Conservation (phyloP, 2,329 filamentous ascomycete genomes). For the Colletotrichum agaves region DNA sequence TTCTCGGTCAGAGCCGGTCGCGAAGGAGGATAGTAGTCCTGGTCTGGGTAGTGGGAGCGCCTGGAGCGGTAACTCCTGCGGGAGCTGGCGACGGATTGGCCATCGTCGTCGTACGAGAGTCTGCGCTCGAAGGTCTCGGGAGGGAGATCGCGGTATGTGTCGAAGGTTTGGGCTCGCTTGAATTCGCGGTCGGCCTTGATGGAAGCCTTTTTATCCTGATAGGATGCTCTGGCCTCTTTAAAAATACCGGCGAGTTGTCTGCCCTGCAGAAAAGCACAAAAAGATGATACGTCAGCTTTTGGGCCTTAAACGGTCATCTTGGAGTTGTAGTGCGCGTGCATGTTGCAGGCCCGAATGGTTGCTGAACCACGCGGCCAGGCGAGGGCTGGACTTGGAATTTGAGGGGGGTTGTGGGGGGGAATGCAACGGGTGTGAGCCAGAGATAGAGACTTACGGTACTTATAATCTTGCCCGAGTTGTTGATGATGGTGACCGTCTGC, state of each 20-base stretch:
- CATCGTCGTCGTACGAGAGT: conserved; percentile 50
- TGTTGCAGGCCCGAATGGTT: conserved; percentile 18
- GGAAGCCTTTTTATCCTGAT: conserved; percentile 87
- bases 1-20: conserved; percentile 59
- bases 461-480: conserved; percentile 90
- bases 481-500: conserved; percentile 89
- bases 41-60: conserved; percentile 46
- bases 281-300: conserved; percentile 34
- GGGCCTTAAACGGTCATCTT: background rate
- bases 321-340: conserved; percentile 21
- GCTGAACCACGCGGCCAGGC: conserved; percentile 6
- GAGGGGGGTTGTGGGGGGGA: conserved; percentile 30
- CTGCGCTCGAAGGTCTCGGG: conserved; percentile 38
- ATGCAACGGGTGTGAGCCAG: conserved; percentile 23
- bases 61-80: conserved; percentile 54
- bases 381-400: conserved; percentile 19
- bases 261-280: conserved; percentile 64
- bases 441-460: conserved; percentile 73
- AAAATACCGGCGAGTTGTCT: conserved; percentile 92
- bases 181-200: conserved; percentile 73
- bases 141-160: conserved; percentile 45
- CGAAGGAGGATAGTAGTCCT: conserved; percentile 34
- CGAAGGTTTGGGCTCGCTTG: conserved; percentile 71
- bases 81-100: conserved; percentile 52
- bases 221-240: conserved; percentile 90